Evolutionary conservation across 352 stramenopile species (phyloP).

Genomic region (Globisporangium megalacanthum): DNA sequence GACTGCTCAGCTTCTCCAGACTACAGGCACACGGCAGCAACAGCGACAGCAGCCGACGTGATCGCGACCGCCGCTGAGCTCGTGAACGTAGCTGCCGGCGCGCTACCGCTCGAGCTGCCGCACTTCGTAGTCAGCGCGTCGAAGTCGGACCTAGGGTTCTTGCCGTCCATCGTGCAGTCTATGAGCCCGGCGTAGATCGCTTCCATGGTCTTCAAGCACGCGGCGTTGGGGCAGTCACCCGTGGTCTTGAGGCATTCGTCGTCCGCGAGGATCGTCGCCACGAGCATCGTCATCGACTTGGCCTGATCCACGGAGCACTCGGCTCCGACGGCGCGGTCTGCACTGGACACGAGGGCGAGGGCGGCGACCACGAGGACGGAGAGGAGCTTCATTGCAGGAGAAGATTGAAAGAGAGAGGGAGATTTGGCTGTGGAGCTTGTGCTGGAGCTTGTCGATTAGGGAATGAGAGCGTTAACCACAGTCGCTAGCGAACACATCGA

Average conservation of each 20-base stretch:
- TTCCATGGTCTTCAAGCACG: conserved; percentile 1
- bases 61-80: not conserved
- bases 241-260: not conserved
- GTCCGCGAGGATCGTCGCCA: not conserved
- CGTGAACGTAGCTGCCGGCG: not conserved
- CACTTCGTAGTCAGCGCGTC: not conserved
- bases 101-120: not conserved
- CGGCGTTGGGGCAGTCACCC: not conserved
- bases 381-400: not conserved
- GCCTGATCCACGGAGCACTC: not conserved
- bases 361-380: not conserved
- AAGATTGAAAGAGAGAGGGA: not conserved
- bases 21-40: not conserved
- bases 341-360: not conserved
- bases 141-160: conserved; percentile 1
- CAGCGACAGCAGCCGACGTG: not conserved
- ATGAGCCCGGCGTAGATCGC: not conserved
- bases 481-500: too few species aligned
- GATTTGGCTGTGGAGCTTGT: not conserved
- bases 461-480: too few species aligned
- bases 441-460: not conserved
- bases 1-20: too few species aligned
- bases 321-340: not conserved
- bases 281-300: not conserved
- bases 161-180: not conserved